phyloP scores from a whole-genome alignment of 768 basidiomycete genomes.

The Naematelia aurantialba region DNA sequence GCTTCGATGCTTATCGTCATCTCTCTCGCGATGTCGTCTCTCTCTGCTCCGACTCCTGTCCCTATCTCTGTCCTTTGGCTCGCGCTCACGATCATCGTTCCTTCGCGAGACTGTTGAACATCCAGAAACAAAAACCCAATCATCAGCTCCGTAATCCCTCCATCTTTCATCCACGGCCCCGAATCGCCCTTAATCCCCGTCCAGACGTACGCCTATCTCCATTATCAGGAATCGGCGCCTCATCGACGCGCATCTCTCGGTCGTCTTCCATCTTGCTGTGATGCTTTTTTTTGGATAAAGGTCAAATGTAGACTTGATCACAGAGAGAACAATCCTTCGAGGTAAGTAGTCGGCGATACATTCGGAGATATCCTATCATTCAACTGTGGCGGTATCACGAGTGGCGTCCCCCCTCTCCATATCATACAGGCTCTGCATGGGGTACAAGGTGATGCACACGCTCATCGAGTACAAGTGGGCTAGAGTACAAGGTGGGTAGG shows the following conservation, averaged over 20 bases:
- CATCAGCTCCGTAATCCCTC: constrained; percentile 2
- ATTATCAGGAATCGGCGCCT: constrained; percentile 33
- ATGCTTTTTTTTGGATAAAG: no score
- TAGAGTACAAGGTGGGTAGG: no score
- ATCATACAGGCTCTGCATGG: no score
- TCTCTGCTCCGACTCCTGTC: constrained; percentile 51
- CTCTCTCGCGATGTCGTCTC: constrained; percentile 45
- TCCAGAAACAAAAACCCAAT: background rate
- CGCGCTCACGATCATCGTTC: constrained; percentile 23
- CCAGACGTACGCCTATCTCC: constrained; percentile 28
- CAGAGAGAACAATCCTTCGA: no score
- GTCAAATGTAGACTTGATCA: no score
- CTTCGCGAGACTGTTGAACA: background rate
- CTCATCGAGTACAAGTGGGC: no score
- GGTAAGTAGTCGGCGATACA: no score
- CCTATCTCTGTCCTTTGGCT: constrained; percentile 41
- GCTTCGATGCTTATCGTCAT: constrained; percentile 51
- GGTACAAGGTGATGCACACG: no score
- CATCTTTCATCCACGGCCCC: constrained; percentile 8
- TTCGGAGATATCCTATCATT: no score
- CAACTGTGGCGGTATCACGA: no score
- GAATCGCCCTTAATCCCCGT: constrained; percentile 3
- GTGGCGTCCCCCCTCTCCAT: no score
- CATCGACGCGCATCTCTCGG: constrained; percentile 43
- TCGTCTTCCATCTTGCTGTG: constrained; percentile 45